phyloP scores from a whole-genome alignment of 1,284 basidiomycete species.

The Trichosporon sp. region DNA sequence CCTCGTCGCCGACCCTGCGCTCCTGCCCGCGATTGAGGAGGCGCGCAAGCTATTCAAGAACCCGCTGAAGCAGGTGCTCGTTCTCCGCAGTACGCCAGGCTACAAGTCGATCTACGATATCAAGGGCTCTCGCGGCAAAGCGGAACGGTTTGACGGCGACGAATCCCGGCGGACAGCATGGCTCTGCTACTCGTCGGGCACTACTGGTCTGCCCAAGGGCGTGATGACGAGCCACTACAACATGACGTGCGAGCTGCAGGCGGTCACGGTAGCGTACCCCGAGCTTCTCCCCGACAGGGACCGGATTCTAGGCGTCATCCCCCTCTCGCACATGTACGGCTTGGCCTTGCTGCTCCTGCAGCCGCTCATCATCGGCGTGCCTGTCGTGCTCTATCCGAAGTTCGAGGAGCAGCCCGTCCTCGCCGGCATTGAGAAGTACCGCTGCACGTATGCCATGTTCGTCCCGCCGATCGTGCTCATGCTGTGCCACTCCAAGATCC shows the following conservation, averaged over 20 bases:
- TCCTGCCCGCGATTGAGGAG: conserved; percentile 45
- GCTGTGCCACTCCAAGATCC: conserved; percentile 51
- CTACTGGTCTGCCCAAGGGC: conserved; percentile 47
- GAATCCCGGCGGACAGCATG: conserved; percentile 3
- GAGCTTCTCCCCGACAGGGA: conserved; percentile 5
- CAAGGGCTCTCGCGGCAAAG: neutral
- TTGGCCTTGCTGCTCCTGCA: conserved; percentile 53
- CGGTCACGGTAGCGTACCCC: conserved; percentile 6
- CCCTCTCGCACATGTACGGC: conserved; percentile 19
- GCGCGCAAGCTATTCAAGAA: conserved; percentile 14
- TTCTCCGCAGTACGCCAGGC: conserved; percentile 19
- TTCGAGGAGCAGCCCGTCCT: conserved; percentile 59
- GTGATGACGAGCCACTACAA: conserved; percentile 62
- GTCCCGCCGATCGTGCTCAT: conserved; percentile 77
- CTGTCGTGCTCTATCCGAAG: conserved; percentile 62
- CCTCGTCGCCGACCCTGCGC: conserved; percentile 56
- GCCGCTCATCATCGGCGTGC: conserved; percentile 57
- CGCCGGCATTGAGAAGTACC: conserved; percentile 63
- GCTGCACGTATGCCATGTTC: conserved; percentile 58
- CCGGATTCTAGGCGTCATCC: conserved; percentile 11
- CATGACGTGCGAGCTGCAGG: conserved; percentile 47
- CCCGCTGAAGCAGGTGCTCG: conserved; percentile 7
- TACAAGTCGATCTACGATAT: conserved; percentile 13
- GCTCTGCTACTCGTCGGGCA: conserved; percentile 64
- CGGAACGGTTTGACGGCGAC: conserved; percentile 5